A percentile compares a stretch with the other conserved stretches of the same genome.
Evolutionary conservation across 2,329 filamentous ascomycete species (phyloP).

Genomic region (Aspergillus sergii): DNA sequence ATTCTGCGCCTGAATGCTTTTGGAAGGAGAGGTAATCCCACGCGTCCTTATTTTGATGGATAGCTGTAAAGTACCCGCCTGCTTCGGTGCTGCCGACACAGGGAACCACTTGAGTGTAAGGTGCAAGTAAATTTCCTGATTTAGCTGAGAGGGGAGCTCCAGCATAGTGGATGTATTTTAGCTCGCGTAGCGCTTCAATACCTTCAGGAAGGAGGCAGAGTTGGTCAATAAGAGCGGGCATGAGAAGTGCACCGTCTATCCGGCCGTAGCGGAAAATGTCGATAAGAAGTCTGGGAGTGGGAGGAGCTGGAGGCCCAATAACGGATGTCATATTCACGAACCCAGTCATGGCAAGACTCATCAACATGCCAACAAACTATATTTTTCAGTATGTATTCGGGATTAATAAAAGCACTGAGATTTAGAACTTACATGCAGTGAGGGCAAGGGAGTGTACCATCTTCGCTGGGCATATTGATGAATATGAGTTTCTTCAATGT

Average conservation of each 20-base stretch:
- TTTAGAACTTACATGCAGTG: slow-evolving; percentile 7
- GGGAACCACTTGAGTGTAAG: neutral
- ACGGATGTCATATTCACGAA: slow-evolving; percentile 20
- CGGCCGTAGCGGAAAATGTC: slow-evolving; percentile 22
- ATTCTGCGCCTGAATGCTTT: neutral
- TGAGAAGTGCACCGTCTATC: slow-evolving; percentile 20
- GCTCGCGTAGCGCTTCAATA: slow-evolving; percentile 17
- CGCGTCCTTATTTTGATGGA: neutral
- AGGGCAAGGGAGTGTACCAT: slow-evolving; percentile 26
- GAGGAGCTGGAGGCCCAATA: slow-evolving; percentile 16
- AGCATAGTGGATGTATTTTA: slow-evolving; percentile 3
- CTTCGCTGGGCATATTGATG: slow-evolving; percentile 18
- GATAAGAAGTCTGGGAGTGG: slow-evolving; percentile 6
- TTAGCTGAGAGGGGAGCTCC: neutral
- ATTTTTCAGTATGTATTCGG: slow-evolving; percentile 2
- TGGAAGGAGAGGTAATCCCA: neutral
- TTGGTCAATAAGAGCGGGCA: slow-evolving; percentile 27
- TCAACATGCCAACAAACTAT: slow-evolving; percentile 24
- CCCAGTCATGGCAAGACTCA: slow-evolving; percentile 20
- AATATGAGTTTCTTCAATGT: slow-evolving; percentile 12
- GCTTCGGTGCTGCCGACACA: neutral
- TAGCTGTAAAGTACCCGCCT: neutral
- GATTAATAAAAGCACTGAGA: accelerated
- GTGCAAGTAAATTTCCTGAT: neutral
- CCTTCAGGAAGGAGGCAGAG: slow-evolving; percentile 17